Evolutionary conservation across 345 rosid genomes (phyloP), one percentile per base, ranked within the genome.

Genomic region (Erucastrum elatum): DNA sequence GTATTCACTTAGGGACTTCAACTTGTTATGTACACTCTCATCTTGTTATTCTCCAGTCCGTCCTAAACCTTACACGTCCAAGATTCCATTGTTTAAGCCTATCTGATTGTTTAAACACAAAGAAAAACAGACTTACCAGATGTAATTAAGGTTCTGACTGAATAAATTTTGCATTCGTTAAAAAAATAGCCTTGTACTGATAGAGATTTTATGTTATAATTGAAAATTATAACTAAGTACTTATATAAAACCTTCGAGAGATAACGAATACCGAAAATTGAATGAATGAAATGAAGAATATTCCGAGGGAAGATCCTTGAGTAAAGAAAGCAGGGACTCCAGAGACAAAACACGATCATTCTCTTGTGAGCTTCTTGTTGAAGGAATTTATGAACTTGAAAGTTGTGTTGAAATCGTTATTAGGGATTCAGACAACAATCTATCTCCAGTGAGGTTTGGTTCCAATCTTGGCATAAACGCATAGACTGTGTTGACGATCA

Each of bases 1-100:
- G 34, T 72, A 41, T 0, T 82, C 87, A 8, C 65, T 68, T 2
- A 70, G 51, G 84, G 86, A 55, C 90, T 86, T 26, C 82, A 72
- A 10, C 60, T 78, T 27, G 82, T 68, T 33, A 80, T 34, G 69
- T 71, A 86, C 29, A 80, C 62, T 34, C 21, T 75, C n/a, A 68
- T 34, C 51, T 65, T 68, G n/a, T 82, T 71, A 49, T 67, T 74
- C 64, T 76, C 81, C n/a, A 81, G 65, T 7, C 62, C 66, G 4
- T 72, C 75, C 0, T 82, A 79, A 63, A 79, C 83, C 87, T 82
- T 53, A 53, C 59, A 53, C 6, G 59, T 15, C 26, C 25, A 53
- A 16, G 16, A 1, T 5, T 53, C 6, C 25, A 53, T 16, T 53
- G 25, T 15, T 21, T 21, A 21, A 21, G 21, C 21, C 21, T 21